Base-by-base conservation (phyloP, 805 yeast genomes). In the Saitoella complicata region DNA sequence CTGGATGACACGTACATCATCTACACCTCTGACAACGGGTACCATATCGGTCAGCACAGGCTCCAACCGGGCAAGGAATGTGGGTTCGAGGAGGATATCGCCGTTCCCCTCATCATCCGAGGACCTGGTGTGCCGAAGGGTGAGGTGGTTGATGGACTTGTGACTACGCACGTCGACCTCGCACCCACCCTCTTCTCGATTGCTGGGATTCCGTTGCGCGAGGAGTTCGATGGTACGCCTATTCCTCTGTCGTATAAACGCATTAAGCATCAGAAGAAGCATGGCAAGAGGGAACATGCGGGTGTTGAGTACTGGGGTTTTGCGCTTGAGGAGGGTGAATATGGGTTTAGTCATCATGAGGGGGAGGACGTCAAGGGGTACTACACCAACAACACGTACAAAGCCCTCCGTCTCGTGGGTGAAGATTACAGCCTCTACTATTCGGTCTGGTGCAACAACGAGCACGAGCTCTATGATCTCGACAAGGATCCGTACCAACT, bases 31-130 rank as follows among this genome's bases (percentile, higher is more conserved):
- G 39, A 37, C 9, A 37, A 37, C 21, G 39, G 39, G 8, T 37
- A 37, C 21, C 39, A 37, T 37, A 37, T 37, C 21, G 39, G 39
- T 9, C 39, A 37, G 3, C 39, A 37, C 39, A 21, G 39, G 7
- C 39, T 37, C 21, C 39, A 21, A 7, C 39, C 39, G 9, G 39
- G 39, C 13, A 37, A 37, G 39, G 21, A 21, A 13, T 37, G 39
- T 37, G 39, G 39, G 7, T 37, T 37, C 39, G 39, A 37, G 21
- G 39, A 37, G 39, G 39, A 37, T 37, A 37, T 37, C 21, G 30
- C 30, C 21, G 39, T 37, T 10, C 39, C 39, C 11, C 9, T 37
- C 7, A 13, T 37, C 39, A 37, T 37, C 21, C 39, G 39, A 7
- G 39, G 39, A 30, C 39, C 39, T 9, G 39, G 39, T 13, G 11